Conservation (phyloP, 2,329 filamentous ascomycete genomes). For the Paecilomyces sp. region DNA sequence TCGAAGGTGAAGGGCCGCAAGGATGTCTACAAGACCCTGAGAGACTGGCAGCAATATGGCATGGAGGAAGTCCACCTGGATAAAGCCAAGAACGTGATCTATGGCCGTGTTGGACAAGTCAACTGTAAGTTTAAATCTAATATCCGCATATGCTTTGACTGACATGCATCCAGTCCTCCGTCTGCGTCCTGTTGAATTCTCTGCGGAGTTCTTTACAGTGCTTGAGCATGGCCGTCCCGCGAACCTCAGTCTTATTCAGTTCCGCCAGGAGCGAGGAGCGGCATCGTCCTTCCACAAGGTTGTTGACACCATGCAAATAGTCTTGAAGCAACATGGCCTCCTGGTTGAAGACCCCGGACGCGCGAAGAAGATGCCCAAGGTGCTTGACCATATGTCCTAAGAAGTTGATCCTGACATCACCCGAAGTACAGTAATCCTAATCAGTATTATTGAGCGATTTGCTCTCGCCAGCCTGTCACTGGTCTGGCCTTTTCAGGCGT, state of each 20-base stretch:
- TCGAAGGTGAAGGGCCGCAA: slow-evolving; percentile 67
- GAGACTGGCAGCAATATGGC: slow-evolving; percentile 76
- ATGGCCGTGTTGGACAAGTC: slow-evolving; percentile 64
- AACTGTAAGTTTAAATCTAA: slow-evolving; percentile 60
- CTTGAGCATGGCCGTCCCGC: slow-evolving; percentile 75
- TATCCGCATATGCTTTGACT: slow-evolving; percentile 12
- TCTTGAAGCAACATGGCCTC: slow-evolving; percentile 59
- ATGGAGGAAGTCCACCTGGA: slow-evolving; percentile 72
- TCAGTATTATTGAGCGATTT: background rate
- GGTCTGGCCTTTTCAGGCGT: background rate
- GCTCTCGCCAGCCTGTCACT: background rate
- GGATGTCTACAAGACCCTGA: slow-evolving; percentile 67
- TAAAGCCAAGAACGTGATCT: slow-evolving; percentile 70
- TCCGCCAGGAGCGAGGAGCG: slow-evolving; percentile 87
- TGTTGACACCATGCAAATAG: slow-evolving; percentile 64
- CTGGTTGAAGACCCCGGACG: slow-evolving; percentile 62
- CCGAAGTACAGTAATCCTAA: slow-evolving; percentile 7
- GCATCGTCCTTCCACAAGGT: slow-evolving; percentile 83
- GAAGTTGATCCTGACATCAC: slow-evolving; percentile 2
- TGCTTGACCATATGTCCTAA: slow-evolving; percentile 19
- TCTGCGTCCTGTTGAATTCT: slow-evolving; percentile 82
- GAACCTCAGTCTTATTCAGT: slow-evolving; percentile 71
- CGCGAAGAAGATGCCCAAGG: slow-evolving; percentile 58
- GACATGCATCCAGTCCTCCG: slow-evolving; percentile 53
- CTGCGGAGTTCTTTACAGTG: slow-evolving; percentile 79